Conservation (phyloP, 1,284 basidiomycete species). For the Moesziomyces parantarcticus region DNA sequence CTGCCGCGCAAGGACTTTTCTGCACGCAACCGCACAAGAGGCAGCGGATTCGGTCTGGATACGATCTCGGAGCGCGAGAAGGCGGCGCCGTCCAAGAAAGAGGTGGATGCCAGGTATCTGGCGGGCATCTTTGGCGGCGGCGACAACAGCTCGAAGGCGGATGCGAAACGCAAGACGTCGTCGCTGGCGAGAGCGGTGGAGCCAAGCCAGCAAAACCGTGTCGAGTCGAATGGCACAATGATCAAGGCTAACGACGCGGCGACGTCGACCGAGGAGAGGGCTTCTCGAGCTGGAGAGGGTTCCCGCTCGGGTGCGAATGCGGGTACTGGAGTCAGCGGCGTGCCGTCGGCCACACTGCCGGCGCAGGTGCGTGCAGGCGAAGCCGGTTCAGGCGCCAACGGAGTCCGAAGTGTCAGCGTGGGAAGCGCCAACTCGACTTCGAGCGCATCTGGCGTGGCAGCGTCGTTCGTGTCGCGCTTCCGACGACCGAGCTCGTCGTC, state of each 20-base stretch:
- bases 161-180: constrained; percentile 23
- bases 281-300: background rate
- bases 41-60: constrained; percentile 45
- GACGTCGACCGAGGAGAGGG: background rate
- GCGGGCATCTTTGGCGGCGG: constrained; percentile 57
- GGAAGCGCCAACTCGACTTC: constrained; percentile 19
- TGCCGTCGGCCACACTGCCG: background rate
- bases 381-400: background rate
- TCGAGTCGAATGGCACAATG: background rate
- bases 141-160: constrained; percentile 6
- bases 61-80: constrained; percentile 49
- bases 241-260: background rate
- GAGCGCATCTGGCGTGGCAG: constrained; percentile 26
- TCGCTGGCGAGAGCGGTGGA: constrained; percentile 6
- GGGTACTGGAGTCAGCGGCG: background rate
- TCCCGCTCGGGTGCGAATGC: background rate
- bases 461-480: constrained; percentile 46
- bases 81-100: constrained; percentile 26
- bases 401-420: constrained; percentile 25
- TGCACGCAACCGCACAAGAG: constrained; percentile 21
- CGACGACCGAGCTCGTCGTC: constrained; percentile 44
- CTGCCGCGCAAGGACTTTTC: constrained; percentile 42
- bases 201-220: background rate
- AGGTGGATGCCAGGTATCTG: constrained; percentile 54
- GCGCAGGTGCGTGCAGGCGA: constrained; percentile 2